Conservation (phyloP, 441 rosid species). For the Mallotus repandus region DNA sequence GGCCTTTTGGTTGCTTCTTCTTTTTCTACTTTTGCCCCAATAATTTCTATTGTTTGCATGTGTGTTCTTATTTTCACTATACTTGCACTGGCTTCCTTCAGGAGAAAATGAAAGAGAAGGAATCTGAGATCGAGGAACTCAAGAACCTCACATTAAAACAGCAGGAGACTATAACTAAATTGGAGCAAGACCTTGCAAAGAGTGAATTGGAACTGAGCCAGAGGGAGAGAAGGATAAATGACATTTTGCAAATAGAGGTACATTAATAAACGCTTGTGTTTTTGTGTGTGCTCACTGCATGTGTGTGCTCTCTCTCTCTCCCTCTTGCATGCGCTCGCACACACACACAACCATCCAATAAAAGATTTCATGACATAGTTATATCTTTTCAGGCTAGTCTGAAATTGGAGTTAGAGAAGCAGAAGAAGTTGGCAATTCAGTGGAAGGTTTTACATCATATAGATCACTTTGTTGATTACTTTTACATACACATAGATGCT, state of each 20-base stretch:
- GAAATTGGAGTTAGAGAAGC: constrained; percentile 59
- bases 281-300: neutral
- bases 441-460: constrained; percentile 45
- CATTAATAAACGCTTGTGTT: neutral
- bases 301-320: neutral
- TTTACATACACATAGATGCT: neutral
- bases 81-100: constrained; percentile 25
- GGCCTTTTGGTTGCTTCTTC: neutral
- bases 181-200: constrained; percentile 76
- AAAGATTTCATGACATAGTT: neutral
- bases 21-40: neutral
- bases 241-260: constrained; percentile 69
- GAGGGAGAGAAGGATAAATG: constrained; percentile 65
- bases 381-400: constrained; percentile 45
- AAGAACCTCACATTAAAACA: constrained; percentile 48
- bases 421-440: constrained; percentile 39
- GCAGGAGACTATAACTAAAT: constrained; percentile 55
- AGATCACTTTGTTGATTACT: neutral
- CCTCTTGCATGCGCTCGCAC: neutral
- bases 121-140: constrained; percentile 58
- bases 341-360: neutral
- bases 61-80: constrained; percentile 16
- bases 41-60: neutral
- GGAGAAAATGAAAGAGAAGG: constrained; percentile 70
- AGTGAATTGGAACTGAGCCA: constrained; percentile 60